Conservation (phyloP, 2,329 filamentous ascomycete genomes). For the Pezizomycotina sp. region DNA sequence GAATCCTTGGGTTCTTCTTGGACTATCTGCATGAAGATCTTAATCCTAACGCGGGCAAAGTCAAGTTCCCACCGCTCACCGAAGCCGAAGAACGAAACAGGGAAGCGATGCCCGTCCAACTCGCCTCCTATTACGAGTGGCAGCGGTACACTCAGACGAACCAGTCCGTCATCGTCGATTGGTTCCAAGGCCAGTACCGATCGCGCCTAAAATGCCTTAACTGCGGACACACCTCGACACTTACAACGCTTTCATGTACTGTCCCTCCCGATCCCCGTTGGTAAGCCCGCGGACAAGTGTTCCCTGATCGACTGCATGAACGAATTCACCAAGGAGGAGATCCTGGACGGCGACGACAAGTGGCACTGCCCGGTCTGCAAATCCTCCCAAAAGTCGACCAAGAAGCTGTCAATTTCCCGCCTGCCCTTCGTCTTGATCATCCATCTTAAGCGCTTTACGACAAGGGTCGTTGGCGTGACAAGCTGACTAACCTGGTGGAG, state of each 20-base stretch:
- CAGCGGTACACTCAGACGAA: conserved; percentile 50
- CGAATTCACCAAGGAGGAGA: conserved; percentile 52
- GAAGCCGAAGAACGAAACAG: conserved; percentile 43
- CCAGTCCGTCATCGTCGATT: conserved; percentile 57
- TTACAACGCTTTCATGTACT: conserved; percentile 41
- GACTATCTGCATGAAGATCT: conserved; percentile 74
- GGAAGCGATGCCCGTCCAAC: conserved; percentile 43
- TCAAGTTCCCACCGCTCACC: conserved; percentile 41
- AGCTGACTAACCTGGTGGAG: conserved; percentile 53
- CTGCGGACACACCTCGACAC: conserved; percentile 46
- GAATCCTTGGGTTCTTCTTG: conserved; percentile 71
- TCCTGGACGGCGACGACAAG: conserved; percentile 47
- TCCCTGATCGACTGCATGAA: conserved; percentile 47
- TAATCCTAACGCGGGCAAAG: conserved; percentile 48
- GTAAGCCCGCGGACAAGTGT: conserved; percentile 23
- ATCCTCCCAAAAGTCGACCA: conserved; percentile 47
- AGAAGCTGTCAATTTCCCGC: conserved; percentile 57
- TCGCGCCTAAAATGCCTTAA: conserved; percentile 44
- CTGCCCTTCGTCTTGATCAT: conserved; percentile 66
- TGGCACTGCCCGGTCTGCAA: conserved; percentile 65
- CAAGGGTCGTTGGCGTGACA: conserved; percentile 40
- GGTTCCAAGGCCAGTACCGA: conserved; percentile 59
- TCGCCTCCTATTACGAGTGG: conserved; percentile 63
- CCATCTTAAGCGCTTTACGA: conserved; percentile 53
- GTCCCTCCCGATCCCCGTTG: conserved; percentile 31